A percentile compares a stretch with the other conserved stretches of the same genome.
Conservation (phyloP, 306 rosid species). For the Ochetophila trinervis region DNA sequence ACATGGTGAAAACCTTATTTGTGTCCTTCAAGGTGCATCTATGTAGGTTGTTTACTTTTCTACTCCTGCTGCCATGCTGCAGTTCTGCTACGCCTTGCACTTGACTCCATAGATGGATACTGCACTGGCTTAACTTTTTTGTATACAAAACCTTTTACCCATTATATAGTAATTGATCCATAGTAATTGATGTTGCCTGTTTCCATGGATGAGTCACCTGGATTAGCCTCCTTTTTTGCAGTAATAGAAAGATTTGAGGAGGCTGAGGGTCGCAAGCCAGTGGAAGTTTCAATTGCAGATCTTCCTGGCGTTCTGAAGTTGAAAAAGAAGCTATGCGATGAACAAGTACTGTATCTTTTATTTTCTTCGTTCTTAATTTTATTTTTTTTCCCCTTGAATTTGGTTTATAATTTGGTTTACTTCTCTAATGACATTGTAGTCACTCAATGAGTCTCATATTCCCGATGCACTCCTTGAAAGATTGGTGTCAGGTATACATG, state of each 20-base stretch:
- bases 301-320: slow-evolving; percentile 63
- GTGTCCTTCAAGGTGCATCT: not conserved
- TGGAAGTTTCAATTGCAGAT: slow-evolving; percentile 60
- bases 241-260: slow-evolving; percentile 82
- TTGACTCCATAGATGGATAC: not conserved
- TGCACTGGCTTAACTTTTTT: not conserved
- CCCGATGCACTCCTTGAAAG: slow-evolving; percentile 73
- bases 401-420: slow-evolving; percentile 4
- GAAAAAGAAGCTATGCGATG: slow-evolving; percentile 68
- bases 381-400: not conserved
- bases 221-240: slow-evolving; percentile 29
- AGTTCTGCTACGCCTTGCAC: not conserved
- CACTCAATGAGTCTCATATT: slow-evolving; percentile 62
- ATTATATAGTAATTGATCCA: not conserved
- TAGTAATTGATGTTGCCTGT: not conserved
- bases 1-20: not conserved
- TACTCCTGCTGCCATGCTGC: not conserved
- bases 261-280: slow-evolving; percentile 60
- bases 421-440: slow-evolving; percentile 42
- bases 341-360: slow-evolving; percentile 47
- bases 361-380: not conserved
- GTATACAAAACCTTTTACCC: not conserved
- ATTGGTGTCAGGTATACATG: slow-evolving; percentile 50
- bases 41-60: not conserved
- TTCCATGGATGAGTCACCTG: not conserved